Percentiles rank a stretch among this genome's conserved stretches.
These are phyloP conservation scores for Rosa hybrid DNA, from an alignment of 331 rosid genomes.

Conservation along the genomic window DNA sequence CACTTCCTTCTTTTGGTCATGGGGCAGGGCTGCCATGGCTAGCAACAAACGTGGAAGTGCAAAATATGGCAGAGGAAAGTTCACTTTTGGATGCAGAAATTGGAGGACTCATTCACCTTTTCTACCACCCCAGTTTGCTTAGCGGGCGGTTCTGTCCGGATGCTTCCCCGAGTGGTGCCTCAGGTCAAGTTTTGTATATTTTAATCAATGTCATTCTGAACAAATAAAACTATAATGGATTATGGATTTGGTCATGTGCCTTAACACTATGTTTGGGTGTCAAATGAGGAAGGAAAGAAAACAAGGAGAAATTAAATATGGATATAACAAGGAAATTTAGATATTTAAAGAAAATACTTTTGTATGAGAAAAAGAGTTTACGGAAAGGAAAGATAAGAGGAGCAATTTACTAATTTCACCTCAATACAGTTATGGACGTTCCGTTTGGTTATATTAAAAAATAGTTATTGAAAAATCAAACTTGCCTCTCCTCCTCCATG, in stretches of 20 bases:
- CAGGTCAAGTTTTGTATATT: conserved; percentile 62
- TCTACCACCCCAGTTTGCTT: conserved; percentile 93
- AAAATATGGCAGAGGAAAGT: conserved; percentile 76
- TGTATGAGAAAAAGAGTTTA: not conserved
- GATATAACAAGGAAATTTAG: not conserved
- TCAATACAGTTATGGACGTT: not conserved
- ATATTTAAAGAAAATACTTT: not conserved
- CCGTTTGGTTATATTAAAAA: not conserved
- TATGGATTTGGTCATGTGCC: not conserved
- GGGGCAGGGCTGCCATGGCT: conserved; percentile 95
- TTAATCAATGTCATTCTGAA: conserved; percentile 11
- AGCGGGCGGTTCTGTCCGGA: conserved; percentile 96
- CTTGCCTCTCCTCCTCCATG: not conserved
- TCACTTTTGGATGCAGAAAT: conserved; percentile 88
- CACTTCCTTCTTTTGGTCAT: conserved; percentile 86
- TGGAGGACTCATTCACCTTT: conserved; percentile 86
- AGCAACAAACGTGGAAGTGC: conserved; percentile 65
- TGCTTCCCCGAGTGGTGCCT: conserved; percentile 94
- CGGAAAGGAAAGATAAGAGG: not conserved
- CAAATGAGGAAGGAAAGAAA: not conserved
- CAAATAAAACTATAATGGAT: not conserved
- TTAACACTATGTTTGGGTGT: not conserved
- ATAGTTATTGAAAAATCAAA: not conserved
- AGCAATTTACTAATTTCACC: not conserved
- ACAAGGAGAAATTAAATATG: not conserved